Conservation (phyloP, 2,329 filamentous ascomycete species). For the Phialophora chinensis region DNA sequence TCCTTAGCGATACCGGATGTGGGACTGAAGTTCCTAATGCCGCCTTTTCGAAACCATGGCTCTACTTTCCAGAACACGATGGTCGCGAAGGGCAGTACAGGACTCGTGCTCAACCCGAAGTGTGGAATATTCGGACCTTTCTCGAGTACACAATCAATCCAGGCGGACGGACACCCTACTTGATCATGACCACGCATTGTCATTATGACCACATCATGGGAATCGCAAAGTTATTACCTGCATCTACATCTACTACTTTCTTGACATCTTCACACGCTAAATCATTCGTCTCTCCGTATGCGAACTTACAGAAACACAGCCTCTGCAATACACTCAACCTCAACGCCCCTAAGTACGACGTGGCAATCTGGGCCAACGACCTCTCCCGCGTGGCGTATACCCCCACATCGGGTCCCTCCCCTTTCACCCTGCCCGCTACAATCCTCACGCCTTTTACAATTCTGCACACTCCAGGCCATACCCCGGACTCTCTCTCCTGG, state of each 20-base stretch:
- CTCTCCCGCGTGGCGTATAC: conserved; percentile 18
- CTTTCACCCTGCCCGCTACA: not conserved
- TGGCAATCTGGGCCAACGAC: conserved; percentile 35
- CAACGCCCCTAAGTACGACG: conserved; percentile 32
- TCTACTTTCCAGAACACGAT: not conserved
- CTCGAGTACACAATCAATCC: conserved; percentile 37
- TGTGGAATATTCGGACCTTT: conserved; percentile 36
- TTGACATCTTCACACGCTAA: conserved; percentile 32
- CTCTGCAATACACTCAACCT: conserved; percentile 31
- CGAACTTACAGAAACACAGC: conserved; percentile 36
- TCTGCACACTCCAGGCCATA: conserved; percentile 38
- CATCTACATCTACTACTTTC: conserved; percentile 26
- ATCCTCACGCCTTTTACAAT: conserved; percentile 28
- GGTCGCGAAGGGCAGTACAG: not conserved
- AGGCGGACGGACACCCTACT: conserved; percentile 31
- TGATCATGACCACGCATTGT: conserved; percentile 37
- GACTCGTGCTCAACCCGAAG: conserved; percentile 4
- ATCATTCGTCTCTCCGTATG: conserved; percentile 34
- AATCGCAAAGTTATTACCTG: conserved; percentile 34
- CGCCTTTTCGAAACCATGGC: not conserved
- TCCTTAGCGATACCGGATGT: conserved; percentile 38
- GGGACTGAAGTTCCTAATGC: conserved; percentile 26
- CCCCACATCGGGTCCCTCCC: not conserved
- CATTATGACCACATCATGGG: conserved; percentile 46
- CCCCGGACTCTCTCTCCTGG: conserved; percentile 38